These are phyloP conservation scores for Lunularia cruciata DNA, from an alignment of 225 moss, liverwort and hornwort genomes.

Conservation along the genomic window DNA sequence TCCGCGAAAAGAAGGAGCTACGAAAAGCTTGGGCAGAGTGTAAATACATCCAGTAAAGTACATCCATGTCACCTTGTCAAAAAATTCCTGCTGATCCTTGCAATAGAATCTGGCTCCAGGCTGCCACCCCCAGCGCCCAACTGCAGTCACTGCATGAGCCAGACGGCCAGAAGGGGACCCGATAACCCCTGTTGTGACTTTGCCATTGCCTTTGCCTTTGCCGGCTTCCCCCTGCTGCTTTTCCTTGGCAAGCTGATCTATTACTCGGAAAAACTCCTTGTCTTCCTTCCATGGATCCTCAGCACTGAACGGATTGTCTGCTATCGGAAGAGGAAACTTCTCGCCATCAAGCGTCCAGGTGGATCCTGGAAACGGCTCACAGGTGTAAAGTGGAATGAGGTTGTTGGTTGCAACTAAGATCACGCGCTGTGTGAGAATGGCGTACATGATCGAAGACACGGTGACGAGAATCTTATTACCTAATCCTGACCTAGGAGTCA, in stretches of 20 bases:
- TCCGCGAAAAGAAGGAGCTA: slow-evolving; percentile 39
- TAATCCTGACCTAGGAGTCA: slow-evolving; percentile 40
- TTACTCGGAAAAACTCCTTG: slow-evolving; percentile 11
- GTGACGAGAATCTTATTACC: slow-evolving; percentile 52
- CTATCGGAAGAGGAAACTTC: slow-evolving; percentile 17
- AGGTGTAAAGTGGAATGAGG: slow-evolving; percentile 32
- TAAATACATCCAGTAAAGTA: slow-evolving; percentile 49
- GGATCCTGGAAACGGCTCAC: slow-evolving; percentile 61
- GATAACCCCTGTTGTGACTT: background rate
- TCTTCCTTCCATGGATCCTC: slow-evolving; percentile 18
- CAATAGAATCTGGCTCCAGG: slow-evolving; percentile 54
- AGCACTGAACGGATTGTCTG: background rate
- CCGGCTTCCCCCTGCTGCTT: background rate
- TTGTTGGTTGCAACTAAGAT: slow-evolving; percentile 35
- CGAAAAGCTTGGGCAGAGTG: slow-evolving; percentile 53
- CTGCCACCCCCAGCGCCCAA: slow-evolving; percentile 41
- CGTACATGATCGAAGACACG: slow-evolving; percentile 41
- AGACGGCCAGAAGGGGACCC: slow-evolving; percentile 4
- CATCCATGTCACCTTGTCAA: slow-evolving; percentile 43
- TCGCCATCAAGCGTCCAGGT: slow-evolving; percentile 39
- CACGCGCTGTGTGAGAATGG: slow-evolving; percentile 54
- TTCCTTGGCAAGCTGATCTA: slow-evolving; percentile 9
- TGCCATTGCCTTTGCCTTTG: no score
- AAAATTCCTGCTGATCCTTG: slow-evolving; percentile 44
- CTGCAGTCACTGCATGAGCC: slow-evolving; percentile 16